phyloP scores from a whole-genome alignment of 768 basidiomycete genomes.

The Lentinula lateritia region DNA sequence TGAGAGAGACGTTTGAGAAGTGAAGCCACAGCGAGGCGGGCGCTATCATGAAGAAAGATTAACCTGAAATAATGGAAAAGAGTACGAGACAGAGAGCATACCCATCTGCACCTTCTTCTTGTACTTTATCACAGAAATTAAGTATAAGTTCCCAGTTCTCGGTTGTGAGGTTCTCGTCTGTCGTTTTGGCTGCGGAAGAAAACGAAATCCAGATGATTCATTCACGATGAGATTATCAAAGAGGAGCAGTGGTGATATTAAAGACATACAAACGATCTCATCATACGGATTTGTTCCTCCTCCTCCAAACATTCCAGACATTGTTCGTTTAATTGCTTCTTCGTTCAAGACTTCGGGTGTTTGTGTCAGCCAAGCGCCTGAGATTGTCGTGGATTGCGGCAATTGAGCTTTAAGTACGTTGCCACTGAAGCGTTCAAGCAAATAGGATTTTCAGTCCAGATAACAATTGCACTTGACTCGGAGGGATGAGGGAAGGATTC shows the following conservation, averaged over 20 bases:
- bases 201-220: not conserved
- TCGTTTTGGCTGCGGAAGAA: constrained; percentile 69
- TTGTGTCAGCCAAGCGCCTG: too few species aligned
- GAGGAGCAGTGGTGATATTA: not conserved
- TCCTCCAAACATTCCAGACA: constrained; percentile 60
- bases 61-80: constrained; percentile 1
- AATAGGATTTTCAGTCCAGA: too few species aligned
- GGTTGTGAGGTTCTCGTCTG: constrained; percentile 92
- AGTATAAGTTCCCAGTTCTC: constrained; percentile 97
- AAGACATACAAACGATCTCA: constrained; percentile 78
- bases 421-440: too few species aligned
- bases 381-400: too few species aligned
- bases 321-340: not conserved
- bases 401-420: too few species aligned
- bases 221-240: not conserved
- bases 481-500: too few species aligned
- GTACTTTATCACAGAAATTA: constrained; percentile 94
- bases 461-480: too few species aligned
- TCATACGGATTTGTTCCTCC: constrained; percentile 75
- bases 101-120: constrained; percentile 85
- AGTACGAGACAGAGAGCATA: constrained; percentile 28
- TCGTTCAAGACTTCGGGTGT: not conserved
- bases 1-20: constrained; percentile 88
- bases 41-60: constrained; percentile 39
- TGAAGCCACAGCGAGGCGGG: constrained; percentile 79